Base-by-base conservation (phyloP, 1,284 basidiomycete genomes). In the Pterulicium gracile region DNA sequence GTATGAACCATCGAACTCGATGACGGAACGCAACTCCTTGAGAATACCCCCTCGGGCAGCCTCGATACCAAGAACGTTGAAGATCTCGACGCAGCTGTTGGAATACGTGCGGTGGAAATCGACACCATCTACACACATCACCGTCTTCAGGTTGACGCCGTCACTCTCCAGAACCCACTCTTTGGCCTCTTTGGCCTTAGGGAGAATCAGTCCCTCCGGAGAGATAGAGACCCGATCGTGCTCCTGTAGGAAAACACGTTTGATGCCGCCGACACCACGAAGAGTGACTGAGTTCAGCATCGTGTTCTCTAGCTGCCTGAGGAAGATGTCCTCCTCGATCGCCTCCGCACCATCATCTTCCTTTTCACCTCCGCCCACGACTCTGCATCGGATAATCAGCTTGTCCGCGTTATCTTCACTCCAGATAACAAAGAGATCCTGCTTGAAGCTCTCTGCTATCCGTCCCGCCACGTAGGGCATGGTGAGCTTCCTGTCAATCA, bases 101-200 rank as follows among this genome's bases (percentile, higher is more conserved):
- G 96, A 98, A 59, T 91, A 90, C 0, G 95, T 97, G 50, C 94
- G 79, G 47, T 72, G 74, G 58, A 89, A 84, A 67, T 98, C 94
- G 52, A 98, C 94, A 44, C 94, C 93, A 3, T 96, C 90, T 50
- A 98, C 81, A 53, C 87, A 88, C 75, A 98, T 88, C 40, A 98
- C 92, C 14, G 85, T 80, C 72, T 90, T 92, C 60, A 97, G 66
- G 66, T 96, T 97, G 66, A 93, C 79, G 52, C 96, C 96, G 55
- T 98, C 94, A 10, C 96, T 98, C 65, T 99, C 96, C 57, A 98
- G 67, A 46, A 94, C 90, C 93, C 94, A 98, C 66, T 98, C 94
- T 57, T 82, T 82, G 58, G 83, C 77, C 47, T 68, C 27, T 32
- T n/a, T 32, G 27, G 27, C 62, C 19, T 72, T 75, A 41, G 70